A percentile compares a stretch with the other conserved stretches of the same genome.
Conservation (phyloP, 768 basidiomycete genomes). For the Rhizopogon vinicolor region DNA sequence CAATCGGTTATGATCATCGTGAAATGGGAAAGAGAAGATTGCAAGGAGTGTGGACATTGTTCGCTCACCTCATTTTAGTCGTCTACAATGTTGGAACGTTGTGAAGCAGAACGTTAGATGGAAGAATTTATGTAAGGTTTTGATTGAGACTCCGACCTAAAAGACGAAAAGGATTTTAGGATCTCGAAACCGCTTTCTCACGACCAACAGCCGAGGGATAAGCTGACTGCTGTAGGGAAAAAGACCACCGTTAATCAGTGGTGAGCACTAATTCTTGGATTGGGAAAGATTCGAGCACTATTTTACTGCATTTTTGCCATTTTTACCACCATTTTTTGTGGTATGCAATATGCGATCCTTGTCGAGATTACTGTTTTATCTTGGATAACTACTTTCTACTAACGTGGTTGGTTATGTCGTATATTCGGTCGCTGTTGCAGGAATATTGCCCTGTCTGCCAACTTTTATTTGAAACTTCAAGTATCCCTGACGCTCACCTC, state of each 20-base stretch:
- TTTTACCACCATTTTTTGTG: slow-evolving; percentile 7
- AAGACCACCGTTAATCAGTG: slow-evolving; percentile 5
- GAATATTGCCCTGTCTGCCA: slow-evolving; percentile 20
- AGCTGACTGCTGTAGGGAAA: slow-evolving; percentile 19
- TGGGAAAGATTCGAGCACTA: slow-evolving; percentile 1
- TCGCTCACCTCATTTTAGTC: slow-evolving; percentile 13
- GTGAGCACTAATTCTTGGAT: slow-evolving; percentile 20
- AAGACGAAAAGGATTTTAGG: slow-evolving; percentile 3
- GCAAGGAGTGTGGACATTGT: background rate
- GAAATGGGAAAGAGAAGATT: background rate
- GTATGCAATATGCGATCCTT: slow-evolving; percentile 11
- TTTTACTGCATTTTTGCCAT: slow-evolving; percentile 12
- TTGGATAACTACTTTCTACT: slow-evolving; percentile 30
- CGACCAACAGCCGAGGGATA: slow-evolving; percentile 33
- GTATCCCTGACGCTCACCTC: slow-evolving; percentile 8
- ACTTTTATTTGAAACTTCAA: slow-evolving; percentile 5
- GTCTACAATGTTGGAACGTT: too few species aligned
- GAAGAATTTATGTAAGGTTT: slow-evolving; percentile 2
- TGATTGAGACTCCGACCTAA: slow-evolving; percentile 24
- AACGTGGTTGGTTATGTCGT: slow-evolving; percentile 21
- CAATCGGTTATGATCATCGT: slow-evolving; percentile 30
- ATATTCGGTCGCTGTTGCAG: slow-evolving; percentile 28
- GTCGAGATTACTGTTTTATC: slow-evolving; percentile 23
- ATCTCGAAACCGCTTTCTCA: slow-evolving; percentile 27
- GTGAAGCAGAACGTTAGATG: background rate